Conservation (phyloP, 2,329 filamentous ascomycete genomes). For the Exophiala dermatitidis region DNA sequence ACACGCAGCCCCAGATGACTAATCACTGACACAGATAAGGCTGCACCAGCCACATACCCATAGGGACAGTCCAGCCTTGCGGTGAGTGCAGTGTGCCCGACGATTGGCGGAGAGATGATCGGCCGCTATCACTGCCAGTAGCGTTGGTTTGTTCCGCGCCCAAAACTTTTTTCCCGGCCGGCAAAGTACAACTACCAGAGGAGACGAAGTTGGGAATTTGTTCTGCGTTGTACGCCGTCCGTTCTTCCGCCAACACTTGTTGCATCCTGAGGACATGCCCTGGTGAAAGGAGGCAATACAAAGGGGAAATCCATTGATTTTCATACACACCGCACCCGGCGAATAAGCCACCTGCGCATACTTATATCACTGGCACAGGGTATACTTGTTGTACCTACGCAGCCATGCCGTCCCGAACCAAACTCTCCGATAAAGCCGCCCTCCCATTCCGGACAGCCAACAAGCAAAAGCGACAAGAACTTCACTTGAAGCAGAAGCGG, state of each 20-base stretch:
- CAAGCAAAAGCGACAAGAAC: conserved; percentile 69
- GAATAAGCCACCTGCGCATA: neutral
- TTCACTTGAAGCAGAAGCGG: conserved; percentile 75
- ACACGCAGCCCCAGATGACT: neutral
- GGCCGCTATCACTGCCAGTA: neutral
- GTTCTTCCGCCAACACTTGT: neutral
- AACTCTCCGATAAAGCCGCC: conserved; percentile 32
- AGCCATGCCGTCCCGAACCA: conserved; percentile 41
- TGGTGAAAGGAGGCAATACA: too few relatives aligned
- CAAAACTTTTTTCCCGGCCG: conserved; percentile 4
- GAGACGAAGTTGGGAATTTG: neutral
- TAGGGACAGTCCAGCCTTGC: neutral
- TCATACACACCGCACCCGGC: too few relatives aligned
- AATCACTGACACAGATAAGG: neutral
- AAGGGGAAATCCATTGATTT: too few relatives aligned
- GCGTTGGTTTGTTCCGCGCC: neutral
- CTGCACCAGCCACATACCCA: neutral
- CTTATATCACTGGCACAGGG: neutral
- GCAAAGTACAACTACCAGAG: neutral
- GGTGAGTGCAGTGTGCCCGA: neutral
- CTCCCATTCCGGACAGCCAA: conserved; percentile 55
- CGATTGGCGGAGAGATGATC: neutral
- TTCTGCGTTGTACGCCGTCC: neutral
- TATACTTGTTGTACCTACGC: neutral
- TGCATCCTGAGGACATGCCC: too few relatives aligned